Base-by-base conservation (phyloP, 805 yeast genomes). In the Candida boidinii region DNA sequence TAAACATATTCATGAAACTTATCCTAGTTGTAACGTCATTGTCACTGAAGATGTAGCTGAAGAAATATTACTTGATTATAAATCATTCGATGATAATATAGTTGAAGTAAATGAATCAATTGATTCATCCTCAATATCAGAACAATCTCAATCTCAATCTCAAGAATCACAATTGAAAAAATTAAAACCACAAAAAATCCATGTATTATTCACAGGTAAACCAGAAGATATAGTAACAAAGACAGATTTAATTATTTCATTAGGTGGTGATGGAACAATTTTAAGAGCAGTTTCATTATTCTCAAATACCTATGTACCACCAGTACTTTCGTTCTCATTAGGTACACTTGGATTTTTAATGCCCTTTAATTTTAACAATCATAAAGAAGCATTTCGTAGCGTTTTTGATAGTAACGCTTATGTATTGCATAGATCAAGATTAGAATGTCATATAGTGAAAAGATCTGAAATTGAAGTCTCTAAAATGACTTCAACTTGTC, bases 241-340 rank as follows among this genome's bases (percentile, higher is more conserved):
- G 44, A 73, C 95, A 0, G 97, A 88, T 49, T 54, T 88, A 27
- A 60, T 88, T 24, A 87, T 88, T 7, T 82, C 95, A 0, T 56
- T 88, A 25, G 97, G 97, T n/a, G 97, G 97, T 14, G 97, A 88
- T 55, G 97, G 97, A 5, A 88, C 96, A 0, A 85, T 86, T 35
- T 56, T 88, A 28, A 70, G 88, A 34, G 95, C 90, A 0, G 90
- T 86, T 0, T 76, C 92, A 5, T 62, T 76, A 45, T 88, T 88
- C 50, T 75, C 79, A 34, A 73, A 76, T 48, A 66, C 66, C 8
- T 64, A 62, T 21, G 92, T 85, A 4, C 97, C 97, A 2, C 97
- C 97, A 0, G 84, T 88, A 0, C 58, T 88, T 31, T 76, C 94
- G 18, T 87, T 85, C 51, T 84, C 96, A 0, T 59, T 88, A 59